These are phyloP conservation scores for Stachybotrys echinatus DNA, from an alignment of 2,329 filamentous ascomycete species.

Conservation along the genomic window DNA sequence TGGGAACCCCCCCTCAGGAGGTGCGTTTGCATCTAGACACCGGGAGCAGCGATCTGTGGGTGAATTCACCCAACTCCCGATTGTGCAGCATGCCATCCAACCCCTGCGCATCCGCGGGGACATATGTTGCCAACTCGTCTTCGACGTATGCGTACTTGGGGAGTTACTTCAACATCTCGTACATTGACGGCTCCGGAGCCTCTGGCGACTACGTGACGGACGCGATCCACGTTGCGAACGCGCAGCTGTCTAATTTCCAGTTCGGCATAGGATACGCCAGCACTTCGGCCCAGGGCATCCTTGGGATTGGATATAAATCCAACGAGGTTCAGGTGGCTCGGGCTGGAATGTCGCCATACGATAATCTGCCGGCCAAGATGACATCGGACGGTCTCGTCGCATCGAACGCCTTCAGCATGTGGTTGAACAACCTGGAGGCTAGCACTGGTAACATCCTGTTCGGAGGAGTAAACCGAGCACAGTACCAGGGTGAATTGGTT, in stretches of 20 bases:
- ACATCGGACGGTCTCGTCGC: constrained; percentile 54
- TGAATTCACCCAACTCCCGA: constrained; percentile 58
- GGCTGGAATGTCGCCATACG: constrained; percentile 49
- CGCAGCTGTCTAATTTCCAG: constrained; percentile 52
- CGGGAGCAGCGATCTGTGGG: constrained; percentile 65
- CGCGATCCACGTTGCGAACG: constrained; percentile 54
- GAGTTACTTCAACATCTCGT: constrained; percentile 79
- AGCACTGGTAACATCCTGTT: constrained; percentile 66
- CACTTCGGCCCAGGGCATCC: constrained; percentile 62
- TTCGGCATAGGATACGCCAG: constrained; percentile 69
- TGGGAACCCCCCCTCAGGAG: constrained; percentile 56
- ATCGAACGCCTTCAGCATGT: constrained; percentile 68
- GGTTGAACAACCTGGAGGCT: constrained; percentile 67
- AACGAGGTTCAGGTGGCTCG: constrained; percentile 72
- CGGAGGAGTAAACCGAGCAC: constrained; percentile 65
- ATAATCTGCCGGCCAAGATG: constrained; percentile 65
- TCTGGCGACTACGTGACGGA: constrained; percentile 77
- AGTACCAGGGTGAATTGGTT: constrained; percentile 57
- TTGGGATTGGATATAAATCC: constrained; percentile 76
- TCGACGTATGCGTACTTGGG: constrained; percentile 72
- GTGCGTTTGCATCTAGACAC: constrained; percentile 61
- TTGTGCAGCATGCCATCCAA: constrained; percentile 47
- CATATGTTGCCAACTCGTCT: constrained; percentile 65
- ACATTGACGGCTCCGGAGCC: constrained; percentile 76
- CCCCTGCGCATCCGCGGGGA: constrained; percentile 57